These are phyloP conservation scores for Brassica cretica DNA, from an alignment of 345 rosid species.

Conservation along the genomic window DNA sequence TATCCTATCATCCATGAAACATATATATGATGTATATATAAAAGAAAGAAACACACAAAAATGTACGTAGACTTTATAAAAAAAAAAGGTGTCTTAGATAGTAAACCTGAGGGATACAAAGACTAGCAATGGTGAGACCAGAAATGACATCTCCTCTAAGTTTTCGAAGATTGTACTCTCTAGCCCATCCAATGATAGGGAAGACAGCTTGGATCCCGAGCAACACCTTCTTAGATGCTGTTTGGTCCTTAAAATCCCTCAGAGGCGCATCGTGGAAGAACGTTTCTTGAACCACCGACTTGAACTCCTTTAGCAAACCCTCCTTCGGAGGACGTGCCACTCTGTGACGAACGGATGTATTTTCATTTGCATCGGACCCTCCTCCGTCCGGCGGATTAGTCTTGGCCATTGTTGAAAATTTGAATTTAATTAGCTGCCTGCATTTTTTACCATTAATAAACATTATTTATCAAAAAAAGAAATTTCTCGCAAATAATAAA, in stretches of 20 bases:
- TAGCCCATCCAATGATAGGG: constrained; percentile 81
- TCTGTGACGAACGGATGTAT: constrained; percentile 43
- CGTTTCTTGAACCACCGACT: constrained; percentile 60
- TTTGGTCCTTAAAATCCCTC: constrained; percentile 71
- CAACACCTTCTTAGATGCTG: constrained; percentile 51
- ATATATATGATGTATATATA: constrained; percentile 9
- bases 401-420: constrained; percentile 14
- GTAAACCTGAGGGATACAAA: constrained; percentile 91
- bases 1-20: constrained; percentile 55
- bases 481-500: background rate
- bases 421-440: constrained; percentile 13
- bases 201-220: constrained; percentile 74
- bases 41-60: background rate
- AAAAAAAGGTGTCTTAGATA: background rate
- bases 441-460: background rate
- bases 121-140: constrained; percentile 96
- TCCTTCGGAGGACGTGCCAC: constrained; percentile 73
- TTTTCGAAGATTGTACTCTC: constrained; percentile 56
- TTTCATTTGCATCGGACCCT: constrained; percentile 2
- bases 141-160: constrained; percentile 78
- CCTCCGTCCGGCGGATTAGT: constrained; percentile 25
- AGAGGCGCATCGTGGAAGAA: constrained; percentile 90
- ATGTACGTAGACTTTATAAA: background rate
- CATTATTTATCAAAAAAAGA: constrained; percentile 6
- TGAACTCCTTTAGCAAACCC: constrained; percentile 61